These are phyloP conservation scores for Cadophora gregata DNA, from an alignment of 2,329 filamentous ascomycete species.

Conservation along the genomic window DNA sequence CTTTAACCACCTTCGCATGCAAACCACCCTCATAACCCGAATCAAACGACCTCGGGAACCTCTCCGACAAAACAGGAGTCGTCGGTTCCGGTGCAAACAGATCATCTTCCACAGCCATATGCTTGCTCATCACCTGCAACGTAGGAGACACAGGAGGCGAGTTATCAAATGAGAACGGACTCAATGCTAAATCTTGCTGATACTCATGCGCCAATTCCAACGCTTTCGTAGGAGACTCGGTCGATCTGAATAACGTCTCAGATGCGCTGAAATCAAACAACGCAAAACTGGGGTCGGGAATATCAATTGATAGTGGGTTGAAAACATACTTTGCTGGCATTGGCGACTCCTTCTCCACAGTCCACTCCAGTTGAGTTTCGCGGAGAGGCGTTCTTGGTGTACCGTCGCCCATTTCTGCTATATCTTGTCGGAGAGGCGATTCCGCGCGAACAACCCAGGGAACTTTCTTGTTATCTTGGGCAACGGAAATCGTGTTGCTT, in stretches of 20 bases:
- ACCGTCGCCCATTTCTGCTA: not conserved
- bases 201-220: constrained; percentile 37
- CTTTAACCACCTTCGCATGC: constrained; percentile 18
- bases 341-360: not conserved
- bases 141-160: constrained; percentile 43
- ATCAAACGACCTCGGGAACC: constrained; percentile 35
- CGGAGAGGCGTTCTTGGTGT: not conserved
- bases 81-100: constrained; percentile 48
- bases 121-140: constrained; percentile 55
- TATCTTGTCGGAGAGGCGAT: constrained; percentile 35
- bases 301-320: constrained; percentile 28
- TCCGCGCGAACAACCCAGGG: constrained; percentile 36
- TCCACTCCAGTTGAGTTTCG: constrained; percentile 1
- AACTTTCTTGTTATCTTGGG: constrained; percentile 28
- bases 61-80: constrained; percentile 28
- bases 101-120: constrained; percentile 54
- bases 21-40: constrained; percentile 34
- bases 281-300: constrained; percentile 30
- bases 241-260: constrained; percentile 23
- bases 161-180: constrained; percentile 47
- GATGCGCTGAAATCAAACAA: constrained; percentile 31
- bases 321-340: constrained; percentile 11
- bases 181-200: constrained; percentile 40
- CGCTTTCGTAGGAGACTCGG: constrained; percentile 34
- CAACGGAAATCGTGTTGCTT: constrained; percentile 37